These are phyloP conservation scores for Talinum fruticosum DNA, from an alignment of 148 eudicot genomes.

Conservation along the genomic window DNA sequence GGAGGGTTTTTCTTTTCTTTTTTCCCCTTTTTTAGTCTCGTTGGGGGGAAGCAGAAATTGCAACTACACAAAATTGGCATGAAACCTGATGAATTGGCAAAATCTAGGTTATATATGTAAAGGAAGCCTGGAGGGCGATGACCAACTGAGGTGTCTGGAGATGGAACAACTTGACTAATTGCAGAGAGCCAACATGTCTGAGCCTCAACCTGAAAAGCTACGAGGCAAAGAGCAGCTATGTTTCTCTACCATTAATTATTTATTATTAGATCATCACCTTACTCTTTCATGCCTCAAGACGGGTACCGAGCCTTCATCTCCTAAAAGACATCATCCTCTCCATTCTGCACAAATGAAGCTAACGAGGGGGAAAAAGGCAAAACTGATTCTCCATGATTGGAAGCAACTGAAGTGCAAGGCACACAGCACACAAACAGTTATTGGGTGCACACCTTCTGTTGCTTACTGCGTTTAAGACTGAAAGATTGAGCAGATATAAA, in stretches of 20 bases:
- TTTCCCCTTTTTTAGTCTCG: no score
- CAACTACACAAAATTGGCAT: background rate
- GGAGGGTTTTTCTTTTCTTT: no score
- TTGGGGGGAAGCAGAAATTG: background rate
- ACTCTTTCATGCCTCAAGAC: background rate
- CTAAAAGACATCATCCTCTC: background rate
- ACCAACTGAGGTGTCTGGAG: no score
- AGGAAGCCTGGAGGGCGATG: no score
- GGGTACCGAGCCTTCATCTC: background rate
- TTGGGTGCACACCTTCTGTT: slow-evolving; percentile 31
- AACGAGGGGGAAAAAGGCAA: background rate
- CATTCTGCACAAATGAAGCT: background rate
- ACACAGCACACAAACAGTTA: background rate
- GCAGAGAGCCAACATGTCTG: background rate
- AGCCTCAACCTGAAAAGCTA: background rate
- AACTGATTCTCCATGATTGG: background rate
- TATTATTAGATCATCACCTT: background rate
- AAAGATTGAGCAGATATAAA: slow-evolving; percentile 19
- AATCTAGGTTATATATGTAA: no score
- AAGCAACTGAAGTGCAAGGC: background rate
- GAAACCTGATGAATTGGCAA: no score
- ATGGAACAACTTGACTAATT: background rate
- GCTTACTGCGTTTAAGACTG: slow-evolving; percentile 18
- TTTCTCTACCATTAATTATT: background rate
- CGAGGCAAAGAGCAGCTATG: background rate